Evolutionary conservation across 495 filamentous ascomycete species (phyloP).

Genomic region (Usnea hakonensis): DNA sequence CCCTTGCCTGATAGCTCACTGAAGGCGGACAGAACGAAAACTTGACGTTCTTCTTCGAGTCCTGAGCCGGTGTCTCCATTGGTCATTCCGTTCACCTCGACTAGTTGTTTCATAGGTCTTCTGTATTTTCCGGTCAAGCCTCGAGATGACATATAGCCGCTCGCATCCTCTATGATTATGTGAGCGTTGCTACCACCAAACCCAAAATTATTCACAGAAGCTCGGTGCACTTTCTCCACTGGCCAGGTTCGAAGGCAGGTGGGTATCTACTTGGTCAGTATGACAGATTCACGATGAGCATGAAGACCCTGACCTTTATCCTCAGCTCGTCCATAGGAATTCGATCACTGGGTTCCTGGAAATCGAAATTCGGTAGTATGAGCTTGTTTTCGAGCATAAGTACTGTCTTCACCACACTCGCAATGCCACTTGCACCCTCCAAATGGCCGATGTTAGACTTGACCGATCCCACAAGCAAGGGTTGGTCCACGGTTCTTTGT

Average conservation of each 20-base stretch:
- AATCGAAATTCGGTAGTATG: constrained; percentile 38
- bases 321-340: constrained; percentile 22
- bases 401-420: constrained; percentile 38
- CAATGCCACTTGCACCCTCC: constrained; percentile 36
- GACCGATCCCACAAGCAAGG: constrained; percentile 32
- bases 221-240: constrained; percentile 29
- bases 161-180: constrained; percentile 37
- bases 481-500: constrained; percentile 5
- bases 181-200: constrained; percentile 54
- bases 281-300: constrained; percentile 24
- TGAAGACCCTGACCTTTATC: constrained; percentile 35
- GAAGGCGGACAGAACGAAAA: constrained; percentile 5
- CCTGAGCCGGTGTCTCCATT: background rate
- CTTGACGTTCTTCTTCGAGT: background rate
- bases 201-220: constrained; percentile 53
- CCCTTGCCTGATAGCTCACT: background rate
- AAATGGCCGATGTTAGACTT: constrained; percentile 43
- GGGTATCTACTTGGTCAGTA: constrained; percentile 30
- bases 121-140: background rate
- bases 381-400: constrained; percentile 36
- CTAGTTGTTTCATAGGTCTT: background rate
- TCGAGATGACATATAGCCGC: constrained; percentile 15
- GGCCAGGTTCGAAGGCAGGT: background rate
- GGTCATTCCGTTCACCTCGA: background rate
- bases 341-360: constrained; percentile 36